Percentiles rank a stretch among this genome's conserved stretches.
phyloP scores from a whole-genome alignment of 2,329 filamentous ascomycete species.

The Botrytis byssoidea region DNA sequence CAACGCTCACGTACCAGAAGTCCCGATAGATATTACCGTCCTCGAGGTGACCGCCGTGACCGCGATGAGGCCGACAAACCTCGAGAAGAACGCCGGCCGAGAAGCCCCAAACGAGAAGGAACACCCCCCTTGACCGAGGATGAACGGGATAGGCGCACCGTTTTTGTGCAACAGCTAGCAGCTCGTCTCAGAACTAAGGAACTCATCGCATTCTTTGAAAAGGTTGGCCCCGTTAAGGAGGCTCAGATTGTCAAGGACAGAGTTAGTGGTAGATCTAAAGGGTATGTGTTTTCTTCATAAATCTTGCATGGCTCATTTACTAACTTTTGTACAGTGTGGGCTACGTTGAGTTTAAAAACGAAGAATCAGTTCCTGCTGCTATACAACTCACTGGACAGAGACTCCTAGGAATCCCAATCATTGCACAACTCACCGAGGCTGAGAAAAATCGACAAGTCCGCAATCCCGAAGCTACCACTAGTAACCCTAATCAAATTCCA shows the following conservation, averaged over 20 bases:
- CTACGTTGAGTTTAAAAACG: slow-evolving; percentile 97
- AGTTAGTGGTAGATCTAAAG: slow-evolving; percentile 95
- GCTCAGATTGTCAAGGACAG: slow-evolving; percentile 98
- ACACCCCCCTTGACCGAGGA: slow-evolving; percentile 84
- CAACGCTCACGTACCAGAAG: slow-evolving; percentile 71
- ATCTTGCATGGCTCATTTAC: slow-evolving; percentile 30
- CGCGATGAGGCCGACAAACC: slow-evolving; percentile 53
- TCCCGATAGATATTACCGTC: slow-evolving; percentile 58
- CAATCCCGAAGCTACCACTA: slow-evolving; percentile 66
- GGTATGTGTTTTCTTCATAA: slow-evolving; percentile 56
- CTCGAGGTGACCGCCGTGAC: slow-evolving; percentile 47
- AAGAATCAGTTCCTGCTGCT: slow-evolving; percentile 89
- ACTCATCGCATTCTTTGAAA: slow-evolving; percentile 92
- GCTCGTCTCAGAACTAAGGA: slow-evolving; percentile 89
- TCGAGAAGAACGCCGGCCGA: slow-evolving; percentile 45
- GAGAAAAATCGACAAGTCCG: slow-evolving; percentile 98
- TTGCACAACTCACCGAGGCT: slow-evolving; percentile 96
- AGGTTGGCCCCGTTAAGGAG: slow-evolving; percentile 90
- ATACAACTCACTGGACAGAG: slow-evolving; percentile 98
- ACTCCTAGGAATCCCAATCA: slow-evolving; percentile 96
- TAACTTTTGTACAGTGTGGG: slow-evolving; percentile 69
- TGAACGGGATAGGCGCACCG: slow-evolving; percentile 92
- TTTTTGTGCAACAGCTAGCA: slow-evolving; percentile 97
- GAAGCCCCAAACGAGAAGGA: slow-evolving; percentile 46
- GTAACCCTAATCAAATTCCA: slow-evolving; percentile 77